Evolutionary conservation across 2,329 filamentous ascomycete species (phyloP), one percentile per base, ranked within the genome.

Genomic region (Xylaria sp.): DNA sequence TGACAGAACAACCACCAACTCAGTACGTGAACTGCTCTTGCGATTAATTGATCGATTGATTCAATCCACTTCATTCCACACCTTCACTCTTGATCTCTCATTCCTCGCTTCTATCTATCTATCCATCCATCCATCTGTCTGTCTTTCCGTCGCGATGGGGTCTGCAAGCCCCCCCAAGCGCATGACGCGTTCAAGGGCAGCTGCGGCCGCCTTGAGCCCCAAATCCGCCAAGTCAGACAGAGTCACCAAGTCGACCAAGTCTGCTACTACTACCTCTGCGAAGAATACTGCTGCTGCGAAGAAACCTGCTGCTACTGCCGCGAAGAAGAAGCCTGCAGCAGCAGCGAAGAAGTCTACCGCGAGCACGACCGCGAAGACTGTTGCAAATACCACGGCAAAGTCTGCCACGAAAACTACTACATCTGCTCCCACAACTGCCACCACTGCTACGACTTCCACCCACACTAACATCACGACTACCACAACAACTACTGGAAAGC

Each of bases 91-190:
- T 49, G 56, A 65, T 71, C 70, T 62, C 46, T 66, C 33, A 36
- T 43, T 43, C 12, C 18, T 43, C 56, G 60, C 20, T 56, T 62
- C 25, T 18, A 23, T 5, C 36, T 20, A 23, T 58, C 13, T 54
- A 43, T 18, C 41, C 20, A 18, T 58, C 46, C 25, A 39, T 36
- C 23, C 68, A 62, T 56, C 56, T 64, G 69, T 71, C 60, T 41
- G 63, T 56, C 57, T 36, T 68, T 68, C 60, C 61, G 52, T 66
- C 73, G 82, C 61, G 71, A 88, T 89, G 86, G 85, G 87, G 72
- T 79, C 80, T 62, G 78, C 82, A 72, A 89, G 86, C 67, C 87
- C 88, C 61, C 88, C 87, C 43, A 88, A 88, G 80, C 85, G 88
- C 72, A 84, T 89, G 75, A 89, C 88, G 70, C 85, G 88, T 72